These are phyloP conservation scores for Lolium multiflorum DNA, from an alignment of 176 grass and related monocot species.

Conservation along the genomic window DNA sequence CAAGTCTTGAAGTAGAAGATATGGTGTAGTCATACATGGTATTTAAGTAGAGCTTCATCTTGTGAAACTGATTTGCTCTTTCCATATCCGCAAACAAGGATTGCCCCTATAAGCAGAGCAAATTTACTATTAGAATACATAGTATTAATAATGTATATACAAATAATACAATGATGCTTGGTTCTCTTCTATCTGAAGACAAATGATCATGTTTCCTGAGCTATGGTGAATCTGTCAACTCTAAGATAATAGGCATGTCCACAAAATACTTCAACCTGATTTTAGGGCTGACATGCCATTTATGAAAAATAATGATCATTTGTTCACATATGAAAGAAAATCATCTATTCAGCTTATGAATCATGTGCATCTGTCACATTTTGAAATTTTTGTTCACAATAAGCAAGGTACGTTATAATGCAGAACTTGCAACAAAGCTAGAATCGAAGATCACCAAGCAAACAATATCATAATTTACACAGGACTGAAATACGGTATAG, in stretches of 20 bases:
- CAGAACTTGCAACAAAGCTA: not conserved
- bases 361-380: not conserved
- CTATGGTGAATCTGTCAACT: not conserved
- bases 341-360: not conserved
- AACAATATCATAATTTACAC: not conserved
- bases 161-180: not conserved
- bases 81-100: constrained; percentile 11
- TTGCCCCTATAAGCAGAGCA: not conserved
- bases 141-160: not conserved
- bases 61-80: constrained; percentile 29
- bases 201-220: not conserved
- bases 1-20: not conserved
- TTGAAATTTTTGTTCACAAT: not conserved
- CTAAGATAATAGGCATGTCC: not conserved
- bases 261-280: not conserved
- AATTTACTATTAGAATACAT: not conserved
- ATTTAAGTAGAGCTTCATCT: constrained; percentile 1
- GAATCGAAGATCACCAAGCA: not conserved
- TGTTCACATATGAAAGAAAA: not conserved
- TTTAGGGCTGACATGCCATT: not conserved
- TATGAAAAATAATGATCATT: not conserved
- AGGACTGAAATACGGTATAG: not conserved
- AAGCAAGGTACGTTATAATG: not conserved
- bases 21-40: constrained; percentile 15
- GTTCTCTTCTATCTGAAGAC: not conserved